These are phyloP conservation scores for Kentomonas sorsogonicus DNA, from an alignment of 208 protist species.

Conservation along the genomic window DNA sequence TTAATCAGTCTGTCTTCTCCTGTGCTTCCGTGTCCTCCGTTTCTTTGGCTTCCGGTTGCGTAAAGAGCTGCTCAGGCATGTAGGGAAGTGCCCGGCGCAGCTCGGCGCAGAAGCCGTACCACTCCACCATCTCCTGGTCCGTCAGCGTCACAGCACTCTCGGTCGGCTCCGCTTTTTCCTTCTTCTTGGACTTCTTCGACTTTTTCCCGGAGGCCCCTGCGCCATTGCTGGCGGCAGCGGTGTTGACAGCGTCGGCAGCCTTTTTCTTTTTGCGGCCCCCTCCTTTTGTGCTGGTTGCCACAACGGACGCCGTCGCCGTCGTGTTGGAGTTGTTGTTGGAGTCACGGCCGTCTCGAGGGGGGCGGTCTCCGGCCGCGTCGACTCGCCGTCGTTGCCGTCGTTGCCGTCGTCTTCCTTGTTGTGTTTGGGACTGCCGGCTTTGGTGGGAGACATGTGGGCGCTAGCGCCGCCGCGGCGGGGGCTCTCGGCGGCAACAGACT, in stretches of 20 bases:
- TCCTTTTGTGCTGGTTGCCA: neutral
- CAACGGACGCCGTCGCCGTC: too few species aligned
- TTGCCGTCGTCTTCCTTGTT: slow-evolving; percentile 1
- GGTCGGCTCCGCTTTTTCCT: slow-evolving; percentile 7
- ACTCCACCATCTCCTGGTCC: slow-evolving; percentile 58
- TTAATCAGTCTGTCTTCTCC: too few species aligned
- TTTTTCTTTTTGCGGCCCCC: slow-evolving; percentile 4
- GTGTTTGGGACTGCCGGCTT: too few species aligned
- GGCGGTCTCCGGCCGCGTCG: too few species aligned
- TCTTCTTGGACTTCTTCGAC: neutral
- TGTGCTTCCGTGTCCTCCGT: neutral
- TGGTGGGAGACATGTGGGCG: too few species aligned
- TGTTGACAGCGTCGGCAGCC: neutral
- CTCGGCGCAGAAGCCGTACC: slow-evolving; percentile 54
- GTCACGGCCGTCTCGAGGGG: too few species aligned
- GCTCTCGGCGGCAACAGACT: too few species aligned
- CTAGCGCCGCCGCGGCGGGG: too few species aligned
- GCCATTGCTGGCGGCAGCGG: neutral
- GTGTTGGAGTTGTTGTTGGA: too few species aligned
- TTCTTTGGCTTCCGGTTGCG: slow-evolving; percentile 11
- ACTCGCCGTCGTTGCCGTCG: neutral
- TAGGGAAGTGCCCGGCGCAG: slow-evolving; percentile 32
- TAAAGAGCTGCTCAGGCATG: slow-evolving; percentile 40
- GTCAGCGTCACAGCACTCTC: slow-evolving; percentile 20
- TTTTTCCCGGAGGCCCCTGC: neutral